Percentiles rank a stretch among this genome's conserved stretches.
phyloP scores from a whole-genome alignment of 805 yeast genomes.

The Myxozyma neglecta region DNA sequence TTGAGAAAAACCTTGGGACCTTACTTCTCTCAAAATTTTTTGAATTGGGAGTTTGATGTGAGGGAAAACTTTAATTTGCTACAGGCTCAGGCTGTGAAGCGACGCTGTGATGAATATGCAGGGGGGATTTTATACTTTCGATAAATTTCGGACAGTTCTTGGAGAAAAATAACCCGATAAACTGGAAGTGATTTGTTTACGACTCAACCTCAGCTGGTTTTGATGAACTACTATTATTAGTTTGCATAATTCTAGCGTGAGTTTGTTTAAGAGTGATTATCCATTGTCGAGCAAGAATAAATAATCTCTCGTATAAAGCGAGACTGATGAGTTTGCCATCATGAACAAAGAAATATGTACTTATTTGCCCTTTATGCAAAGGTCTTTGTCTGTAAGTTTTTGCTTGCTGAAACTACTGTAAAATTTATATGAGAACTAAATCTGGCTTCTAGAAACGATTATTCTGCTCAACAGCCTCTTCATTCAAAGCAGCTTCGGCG shows the following conservation, averaged over 20 bases:
- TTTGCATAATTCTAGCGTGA: too few species aligned
- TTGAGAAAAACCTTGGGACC: not conserved
- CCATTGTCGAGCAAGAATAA: not conserved
- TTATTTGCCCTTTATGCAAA: not conserved
- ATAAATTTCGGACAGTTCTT: not conserved
- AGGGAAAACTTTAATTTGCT: not conserved
- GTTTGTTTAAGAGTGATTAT: not conserved
- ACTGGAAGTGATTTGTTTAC: not conserved
- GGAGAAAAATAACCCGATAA: too few species aligned
- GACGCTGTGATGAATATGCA: not conserved
- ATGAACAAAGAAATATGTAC: not conserved
- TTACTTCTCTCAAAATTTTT: not conserved
- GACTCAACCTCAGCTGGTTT: too few species aligned
- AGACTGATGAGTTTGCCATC: not conserved
- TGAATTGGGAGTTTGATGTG: slow-evolving; percentile 1
- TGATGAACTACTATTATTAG: too few species aligned
- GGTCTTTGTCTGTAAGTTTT: not conserved
- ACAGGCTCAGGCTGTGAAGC: not conserved
- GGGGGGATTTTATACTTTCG: not conserved
- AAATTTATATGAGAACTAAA: too few species aligned
- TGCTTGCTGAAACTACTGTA: not conserved
- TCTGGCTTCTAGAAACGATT: not conserved
- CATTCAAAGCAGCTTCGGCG: not conserved
- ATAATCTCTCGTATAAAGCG: too few species aligned
- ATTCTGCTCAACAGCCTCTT: not conserved